Percentiles rank a stretch among this genome's conserved stretches.
Conservation (phyloP, 805 yeast species). For the Ogataea minuta region DNA sequence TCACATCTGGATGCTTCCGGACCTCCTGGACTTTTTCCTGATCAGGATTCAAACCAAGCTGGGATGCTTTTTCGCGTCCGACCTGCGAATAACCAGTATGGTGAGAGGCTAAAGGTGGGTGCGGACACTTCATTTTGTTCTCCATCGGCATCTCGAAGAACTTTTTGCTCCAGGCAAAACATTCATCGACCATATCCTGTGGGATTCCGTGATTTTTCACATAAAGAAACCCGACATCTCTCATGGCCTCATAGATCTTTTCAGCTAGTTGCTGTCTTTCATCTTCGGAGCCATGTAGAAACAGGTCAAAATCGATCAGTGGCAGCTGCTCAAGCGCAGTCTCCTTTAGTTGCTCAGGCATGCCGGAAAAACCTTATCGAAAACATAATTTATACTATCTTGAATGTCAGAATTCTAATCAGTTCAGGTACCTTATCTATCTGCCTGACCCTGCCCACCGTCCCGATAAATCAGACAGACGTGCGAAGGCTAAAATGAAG, state of each 20-base stretch:
- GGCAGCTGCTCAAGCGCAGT: constrained; percentile 18
- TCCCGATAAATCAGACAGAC: not conserved
- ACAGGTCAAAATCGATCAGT: constrained; percentile 28
- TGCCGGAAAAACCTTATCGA: too few species aligned
- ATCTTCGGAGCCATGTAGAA: constrained; percentile 24
- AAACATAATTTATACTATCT: too few species aligned
- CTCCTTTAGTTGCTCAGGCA: too few species aligned
- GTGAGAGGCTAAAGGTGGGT: constrained; percentile 20
- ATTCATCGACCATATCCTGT: constrained; percentile 8
- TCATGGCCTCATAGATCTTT: constrained; percentile 26
- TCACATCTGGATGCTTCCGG: constrained; percentile 28
- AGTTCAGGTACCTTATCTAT: not conserved
- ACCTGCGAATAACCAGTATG: constrained; percentile 27
- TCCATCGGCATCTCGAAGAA: constrained; percentile 28
- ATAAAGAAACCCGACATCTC: constrained; percentile 23
- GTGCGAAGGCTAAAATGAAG: too few species aligned
- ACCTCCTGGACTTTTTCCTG: constrained; percentile 5
- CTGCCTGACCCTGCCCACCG: not conserved
- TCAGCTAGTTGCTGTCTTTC: constrained; percentile 23
- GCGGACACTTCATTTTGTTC: constrained; percentile 24
- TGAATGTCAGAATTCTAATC: too few species aligned
- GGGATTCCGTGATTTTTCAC: constrained; percentile 22
- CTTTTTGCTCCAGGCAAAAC: constrained; percentile 21
- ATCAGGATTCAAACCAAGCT: constrained; percentile 18
- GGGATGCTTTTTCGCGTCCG: constrained; percentile 23